Evolutionary conservation across 768 basidiomycete genomes (phyloP), one percentile per base, ranked within the genome.

Genomic region (Dacryopinax primogenitus): DNA sequence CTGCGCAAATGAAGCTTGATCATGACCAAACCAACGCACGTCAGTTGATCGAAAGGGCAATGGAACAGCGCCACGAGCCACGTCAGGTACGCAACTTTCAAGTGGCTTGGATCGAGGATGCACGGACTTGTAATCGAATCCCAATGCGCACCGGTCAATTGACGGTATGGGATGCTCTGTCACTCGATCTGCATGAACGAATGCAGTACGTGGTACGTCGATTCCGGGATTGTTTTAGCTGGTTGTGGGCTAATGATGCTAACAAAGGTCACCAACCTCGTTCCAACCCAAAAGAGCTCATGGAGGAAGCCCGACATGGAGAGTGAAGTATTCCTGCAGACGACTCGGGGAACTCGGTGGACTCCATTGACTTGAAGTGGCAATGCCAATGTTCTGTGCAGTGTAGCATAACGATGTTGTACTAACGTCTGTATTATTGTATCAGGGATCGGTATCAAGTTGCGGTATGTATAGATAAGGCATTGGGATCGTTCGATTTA

Each of bases 101-200:
- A 44, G 83, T 94, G 3, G 71, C 92, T 16, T 77, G 84, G 15
- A 80, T 86, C 16, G 77, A 82, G 68, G 93, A 89, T 71, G 81
- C 83, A 18, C 78, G 78, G 35, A 85, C 83, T 30, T 68, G 71
- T 0, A 79, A 80, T 66, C 77, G 80, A 63, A 78, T 80, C 0
- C 76, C 82, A 7, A 77, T 81, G 66, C 81, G 90, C 62, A 78
- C 76, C 1, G 92, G 86, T 0, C 88, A 90, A 72, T 69, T 97
- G 64, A 93, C 87, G 0, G 81, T 94, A 2, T 93, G 90, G 90
- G 90, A 94, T 70, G 85, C 83, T 1, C 75, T 82, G 2, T 76
- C 76, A 13, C 66, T 87, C 23, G 75, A 76, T 3, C 83, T 94
- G 67, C 74, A 77, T 45, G 79, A 80, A 33, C 87, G 89, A 0